These are phyloP conservation scores for Kodamaea suecica DNA, from an alignment of 1,139 yeast species.

Conservation along the genomic window DNA sequence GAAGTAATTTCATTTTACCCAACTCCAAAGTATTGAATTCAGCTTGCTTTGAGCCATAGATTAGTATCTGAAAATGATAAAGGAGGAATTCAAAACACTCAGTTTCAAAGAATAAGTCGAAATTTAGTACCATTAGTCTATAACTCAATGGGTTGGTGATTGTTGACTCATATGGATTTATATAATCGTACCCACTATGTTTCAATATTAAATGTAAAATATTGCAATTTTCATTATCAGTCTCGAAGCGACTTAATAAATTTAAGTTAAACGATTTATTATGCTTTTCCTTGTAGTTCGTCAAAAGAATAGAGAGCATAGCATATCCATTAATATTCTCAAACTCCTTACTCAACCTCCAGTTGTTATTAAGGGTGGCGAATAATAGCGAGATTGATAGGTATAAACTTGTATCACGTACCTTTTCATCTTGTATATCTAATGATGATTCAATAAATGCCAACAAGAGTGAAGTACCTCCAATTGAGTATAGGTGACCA, in stretches of 20 bases:
- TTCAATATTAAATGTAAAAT: conserved; percentile 21
- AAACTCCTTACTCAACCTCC: conserved; percentile 42
- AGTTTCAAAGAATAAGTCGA: conserved; percentile 34
- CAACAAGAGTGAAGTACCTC: conserved; percentile 36
- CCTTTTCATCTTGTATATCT: conserved; percentile 11
- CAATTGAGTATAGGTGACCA: conserved; percentile 33
- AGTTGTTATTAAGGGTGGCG: conserved; percentile 28
- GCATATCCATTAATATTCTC: conserved; percentile 45
- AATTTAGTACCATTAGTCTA: conserved; percentile 30
- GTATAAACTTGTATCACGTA: conserved; percentile 23
- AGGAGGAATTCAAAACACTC: conserved; percentile 50
- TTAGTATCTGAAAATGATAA: conserved; percentile 54
- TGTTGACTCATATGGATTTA: conserved; percentile 26
- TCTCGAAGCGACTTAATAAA: conserved; percentile 4
- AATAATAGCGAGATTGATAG: conserved; percentile 27
- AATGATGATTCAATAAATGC: conserved; percentile 29
- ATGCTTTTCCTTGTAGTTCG: conserved; percentile 25
- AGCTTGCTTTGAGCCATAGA: conserved; percentile 48
- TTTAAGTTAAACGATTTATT: conserved; percentile 21
- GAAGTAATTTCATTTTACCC: conserved; percentile 50
- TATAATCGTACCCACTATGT: conserved; percentile 26
- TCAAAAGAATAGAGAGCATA: conserved; percentile 30
- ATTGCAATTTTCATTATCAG: conserved; percentile 1
- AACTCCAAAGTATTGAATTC: conserved; percentile 51
- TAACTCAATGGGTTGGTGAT: conserved; percentile 32